Percentiles rank a stretch among this genome's conserved stretches.
Conservation (phyloP, 441 rosid genomes). For the Populus hybrid region DNA sequence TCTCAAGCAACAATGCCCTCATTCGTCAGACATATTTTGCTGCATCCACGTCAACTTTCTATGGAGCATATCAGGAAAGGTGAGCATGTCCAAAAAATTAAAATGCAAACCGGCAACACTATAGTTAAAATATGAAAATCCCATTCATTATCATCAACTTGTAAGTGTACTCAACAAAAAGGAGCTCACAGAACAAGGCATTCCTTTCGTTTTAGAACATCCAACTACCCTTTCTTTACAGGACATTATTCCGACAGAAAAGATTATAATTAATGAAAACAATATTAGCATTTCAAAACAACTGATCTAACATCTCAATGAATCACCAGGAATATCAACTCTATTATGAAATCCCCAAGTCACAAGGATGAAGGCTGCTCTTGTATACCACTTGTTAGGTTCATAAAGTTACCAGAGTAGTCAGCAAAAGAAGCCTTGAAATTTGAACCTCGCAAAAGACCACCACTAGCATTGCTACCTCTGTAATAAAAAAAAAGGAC, state of each 20-base stretch:
- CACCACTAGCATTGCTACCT: slow-evolving; percentile 30
- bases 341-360: slow-evolving; percentile 25
- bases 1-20: not conserved
- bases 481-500: slow-evolving; percentile 26
- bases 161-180: slow-evolving; percentile 8
- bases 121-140: slow-evolving; percentile 8
- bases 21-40: not conserved
- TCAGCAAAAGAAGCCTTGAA: slow-evolving; percentile 31
- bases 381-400: slow-evolving; percentile 17
- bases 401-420: slow-evolving; percentile 31
- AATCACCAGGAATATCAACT: slow-evolving; percentile 25
- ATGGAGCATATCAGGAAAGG: not conserved
- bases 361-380: slow-evolving; percentile 24
- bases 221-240: slow-evolving; percentile 23
- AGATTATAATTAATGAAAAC: slow-evolving; percentile 25
- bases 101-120: not conserved
- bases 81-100: not conserved
- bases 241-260: slow-evolving; percentile 29
- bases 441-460: slow-evolving; percentile 3
- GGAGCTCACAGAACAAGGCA: slow-evolving; percentile 29
- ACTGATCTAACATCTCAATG: slow-evolving; percentile 28
- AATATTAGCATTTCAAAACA: slow-evolving; percentile 38
- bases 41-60: not conserved
- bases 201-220: slow-evolving; percentile 21
- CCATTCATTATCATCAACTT: slow-evolving; percentile 16